Evolutionary conservation across 1,284 basidiomycete species (phyloP), one percentile per base, ranked within the genome.

Genomic region (Puccinia novopanici): DNA sequence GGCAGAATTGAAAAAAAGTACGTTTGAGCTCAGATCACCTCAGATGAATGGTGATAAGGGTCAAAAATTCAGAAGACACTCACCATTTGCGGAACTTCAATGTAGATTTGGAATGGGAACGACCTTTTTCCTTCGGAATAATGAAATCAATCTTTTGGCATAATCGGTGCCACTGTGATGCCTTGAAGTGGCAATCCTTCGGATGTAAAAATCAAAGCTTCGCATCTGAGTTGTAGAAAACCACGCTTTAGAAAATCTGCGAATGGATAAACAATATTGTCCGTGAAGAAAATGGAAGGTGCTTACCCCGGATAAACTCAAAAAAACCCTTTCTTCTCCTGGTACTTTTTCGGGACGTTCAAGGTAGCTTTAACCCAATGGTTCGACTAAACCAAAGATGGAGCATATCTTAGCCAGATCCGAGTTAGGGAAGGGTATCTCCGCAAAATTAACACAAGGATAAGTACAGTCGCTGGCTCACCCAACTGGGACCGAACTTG

Each of bases 81-180:
- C n/a, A 83, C 82, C 83, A 78, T 88, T 88, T 57, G 82, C 82
- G 19, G 82, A 82, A 83, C 83, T 86, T 98, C 95, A 83, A 96
- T 92, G 84, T 95, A 90, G 95, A 89, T 65, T 81, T 76, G 70
- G 73, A 81, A 75, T 9, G 74, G 81, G 75, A 83, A 52, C 24
- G 48, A 89, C 76, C 92, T 88, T 42, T 89, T 90, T 89, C 88
- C 45, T 86, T 86, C 0, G 93, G 92, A 74, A 99, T 91, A 86
- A 97, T 96, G 85, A 93, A 93, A 85, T 98, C 96, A 81, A 98
- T 95, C 96, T 90, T 59, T 96, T 90, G 84, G 95, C 93, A 22
- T 90, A 91, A 24, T 90, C 93, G 82, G 85, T 90, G 0, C 94
- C 95, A n/a, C 96, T 0, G 96, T 98, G 80, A 98, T 84, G 90